phyloP scores from a whole-genome alignment of 441 rosid species.

The Omphalea diandra region DNA sequence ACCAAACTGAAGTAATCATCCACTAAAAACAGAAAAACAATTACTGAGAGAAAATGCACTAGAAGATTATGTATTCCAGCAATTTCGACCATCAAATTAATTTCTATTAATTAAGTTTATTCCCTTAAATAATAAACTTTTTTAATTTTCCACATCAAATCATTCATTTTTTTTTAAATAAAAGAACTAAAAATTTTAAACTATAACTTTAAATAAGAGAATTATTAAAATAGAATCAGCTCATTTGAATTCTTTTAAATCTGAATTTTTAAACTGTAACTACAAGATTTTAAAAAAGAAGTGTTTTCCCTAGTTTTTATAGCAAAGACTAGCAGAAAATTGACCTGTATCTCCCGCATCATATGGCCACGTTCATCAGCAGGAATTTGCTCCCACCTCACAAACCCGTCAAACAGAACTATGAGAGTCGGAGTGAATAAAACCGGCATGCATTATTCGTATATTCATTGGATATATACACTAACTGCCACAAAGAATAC shows the following conservation, averaged over 20 bases:
- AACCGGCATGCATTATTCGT: no score
- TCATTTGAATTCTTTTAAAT: no score
- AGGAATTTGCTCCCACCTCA: slow-evolving; percentile 93
- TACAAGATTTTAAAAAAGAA: neutral
- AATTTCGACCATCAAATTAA: no score
- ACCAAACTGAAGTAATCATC: neutral
- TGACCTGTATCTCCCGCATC: slow-evolving; percentile 89
- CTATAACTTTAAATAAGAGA: no score
- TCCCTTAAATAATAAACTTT: no score
- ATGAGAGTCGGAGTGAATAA: slow-evolving; percentile 3
- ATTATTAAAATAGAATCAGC: no score
- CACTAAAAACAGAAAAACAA: neutral
- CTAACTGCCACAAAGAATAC: neutral
- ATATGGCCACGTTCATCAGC: slow-evolving; percentile 83
- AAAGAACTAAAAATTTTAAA: no score
- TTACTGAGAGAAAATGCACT: neutral
- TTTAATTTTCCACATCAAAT: no score
- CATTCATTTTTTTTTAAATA: no score
- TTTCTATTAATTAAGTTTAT: no score
- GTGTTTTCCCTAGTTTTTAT: neutral
- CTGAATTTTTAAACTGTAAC: no score
- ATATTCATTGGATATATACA: neutral
- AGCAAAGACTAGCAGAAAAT: slow-evolving; percentile 2
- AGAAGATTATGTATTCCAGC: neutral
- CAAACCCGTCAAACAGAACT: slow-evolving; percentile 46